These are phyloP conservation scores for Lactifluus pinguis DNA, from an alignment of 768 basidiomycete genomes.

Conservation along the genomic window DNA sequence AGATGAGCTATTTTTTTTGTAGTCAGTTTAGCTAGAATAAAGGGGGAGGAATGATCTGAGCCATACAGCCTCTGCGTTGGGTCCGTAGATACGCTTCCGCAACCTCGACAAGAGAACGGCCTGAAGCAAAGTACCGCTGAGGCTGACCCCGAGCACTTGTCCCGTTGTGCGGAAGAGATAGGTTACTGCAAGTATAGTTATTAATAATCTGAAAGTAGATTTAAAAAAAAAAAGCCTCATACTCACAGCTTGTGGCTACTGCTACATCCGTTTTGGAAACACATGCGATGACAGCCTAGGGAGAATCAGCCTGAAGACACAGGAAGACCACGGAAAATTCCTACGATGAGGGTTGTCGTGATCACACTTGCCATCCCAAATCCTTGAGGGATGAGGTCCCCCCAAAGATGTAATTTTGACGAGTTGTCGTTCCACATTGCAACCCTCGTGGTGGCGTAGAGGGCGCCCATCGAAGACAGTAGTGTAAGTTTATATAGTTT, in stretches of 20 bases:
- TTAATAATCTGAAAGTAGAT: neutral
- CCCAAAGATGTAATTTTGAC: conserved; percentile 56
- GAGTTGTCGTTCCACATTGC: conserved; percentile 59
- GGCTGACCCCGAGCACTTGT: conserved; percentile 90
- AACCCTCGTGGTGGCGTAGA: conserved; percentile 53
- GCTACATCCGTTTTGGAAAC: conserved; percentile 77
- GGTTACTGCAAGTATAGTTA: conserved; percentile 47
- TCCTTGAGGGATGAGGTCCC: conserved; percentile 72
- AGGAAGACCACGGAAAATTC: conserved; percentile 23
- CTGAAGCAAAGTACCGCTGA: conserved; percentile 80
- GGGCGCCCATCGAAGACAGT: conserved; percentile 47
- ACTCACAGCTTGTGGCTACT: conserved; percentile 83
- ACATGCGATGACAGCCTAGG: conserved; percentile 77
- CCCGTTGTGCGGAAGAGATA: conserved; percentile 93
- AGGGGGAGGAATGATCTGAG: conserved; percentile 7
- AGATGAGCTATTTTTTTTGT: conserved; percentile 49
- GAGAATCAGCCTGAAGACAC: conserved; percentile 4
- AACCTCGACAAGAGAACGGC: conserved; percentile 64
- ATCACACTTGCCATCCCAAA: conserved; percentile 80
- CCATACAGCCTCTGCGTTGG: conserved; percentile 61
- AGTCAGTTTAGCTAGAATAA: conserved; percentile 7
- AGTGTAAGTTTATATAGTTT: conserved; percentile 74
- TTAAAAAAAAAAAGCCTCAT: neutral
- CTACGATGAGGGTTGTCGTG: conserved; percentile 77
- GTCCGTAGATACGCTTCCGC: conserved; percentile 65